These are phyloP conservation scores for Zoysia pacifica DNA, from an alignment of 176 grass and related monocot species.

Conservation along the genomic window DNA sequence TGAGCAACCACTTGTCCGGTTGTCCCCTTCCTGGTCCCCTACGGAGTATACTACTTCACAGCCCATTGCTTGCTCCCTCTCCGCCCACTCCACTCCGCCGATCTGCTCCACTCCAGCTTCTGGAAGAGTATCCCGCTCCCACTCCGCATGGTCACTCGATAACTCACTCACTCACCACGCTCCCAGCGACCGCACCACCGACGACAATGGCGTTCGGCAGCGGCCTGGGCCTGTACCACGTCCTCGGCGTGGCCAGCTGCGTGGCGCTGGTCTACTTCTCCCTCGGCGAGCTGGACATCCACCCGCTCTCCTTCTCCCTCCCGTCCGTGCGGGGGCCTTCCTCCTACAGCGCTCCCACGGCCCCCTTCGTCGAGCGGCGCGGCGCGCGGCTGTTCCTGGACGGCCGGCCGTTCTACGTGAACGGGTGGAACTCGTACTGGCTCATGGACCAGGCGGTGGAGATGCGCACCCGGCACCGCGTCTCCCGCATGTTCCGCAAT, in stretches of 20 bases:
- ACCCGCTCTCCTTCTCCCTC: constrained; percentile 26
- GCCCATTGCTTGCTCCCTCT: background rate
- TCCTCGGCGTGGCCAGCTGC: constrained; percentile 67
- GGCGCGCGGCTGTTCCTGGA: constrained; percentile 61
- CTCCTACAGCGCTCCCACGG: constrained; percentile 5
- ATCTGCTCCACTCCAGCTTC: constrained; percentile 23
- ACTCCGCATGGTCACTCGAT: constrained; percentile 37
- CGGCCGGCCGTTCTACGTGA: constrained; percentile 71
- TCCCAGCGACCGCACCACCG: background rate
- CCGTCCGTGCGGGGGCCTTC: background rate
- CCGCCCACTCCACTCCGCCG: constrained; percentile 24
- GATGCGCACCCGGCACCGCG: constrained; percentile 53
- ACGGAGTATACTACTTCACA: background rate
- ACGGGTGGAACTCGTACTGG: constrained; percentile 99
- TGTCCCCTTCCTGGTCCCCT: background rate
- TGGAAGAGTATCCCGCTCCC: constrained; percentile 15
- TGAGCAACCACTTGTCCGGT: constrained; percentile 6
- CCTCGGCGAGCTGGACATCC: constrained; percentile 58
- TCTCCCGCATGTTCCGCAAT: constrained; percentile 53
- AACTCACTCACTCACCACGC: background rate
- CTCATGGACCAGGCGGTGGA: constrained; percentile 95
- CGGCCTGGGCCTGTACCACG: constrained; percentile 61
- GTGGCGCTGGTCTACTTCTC: constrained; percentile 78
- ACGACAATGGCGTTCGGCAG: constrained; percentile 58
- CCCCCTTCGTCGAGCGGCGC: constrained; percentile 75